Conservation (phyloP, 1,284 basidiomycete genomes). For the Ustanciosporium gigantosporum region DNA sequence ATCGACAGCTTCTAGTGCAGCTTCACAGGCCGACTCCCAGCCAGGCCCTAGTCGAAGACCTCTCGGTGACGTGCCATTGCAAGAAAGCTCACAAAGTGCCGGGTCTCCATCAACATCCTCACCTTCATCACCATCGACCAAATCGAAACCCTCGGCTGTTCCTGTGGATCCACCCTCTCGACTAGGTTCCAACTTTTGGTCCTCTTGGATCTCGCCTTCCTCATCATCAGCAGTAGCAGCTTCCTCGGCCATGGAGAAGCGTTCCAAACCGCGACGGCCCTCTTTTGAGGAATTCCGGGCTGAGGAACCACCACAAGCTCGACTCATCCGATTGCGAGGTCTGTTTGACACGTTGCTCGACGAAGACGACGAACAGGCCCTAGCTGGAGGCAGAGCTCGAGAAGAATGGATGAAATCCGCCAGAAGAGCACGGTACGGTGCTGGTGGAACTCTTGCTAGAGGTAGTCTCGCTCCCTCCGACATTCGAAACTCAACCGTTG, state of each 20-base stretch:
- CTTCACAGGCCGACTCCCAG: no score
- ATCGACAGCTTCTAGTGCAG: no score
- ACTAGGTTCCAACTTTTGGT: constrained; percentile 38
- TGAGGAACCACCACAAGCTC: constrained; percentile 59
- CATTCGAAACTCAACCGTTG: constrained; percentile 38
- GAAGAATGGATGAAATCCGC: constrained; percentile 58
- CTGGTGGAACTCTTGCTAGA: constrained; percentile 50
- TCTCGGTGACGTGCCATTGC: no score
- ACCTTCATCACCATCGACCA: no score
- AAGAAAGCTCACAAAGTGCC: no score
- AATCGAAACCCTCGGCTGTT: no score
- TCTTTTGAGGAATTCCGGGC: constrained; percentile 54
- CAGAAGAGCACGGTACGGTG: constrained; percentile 54
- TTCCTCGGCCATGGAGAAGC: constrained; percentile 42
- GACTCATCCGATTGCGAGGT: constrained; percentile 56
- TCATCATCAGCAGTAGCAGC: constrained; percentile 44
- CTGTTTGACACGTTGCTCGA: constrained; percentile 58
- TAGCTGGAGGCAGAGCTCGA: constrained; percentile 56
- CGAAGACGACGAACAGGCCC: constrained; percentile 49
- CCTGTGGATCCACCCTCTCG: constrained; percentile 17
- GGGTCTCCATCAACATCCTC: no score
- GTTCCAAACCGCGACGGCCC: constrained; percentile 26
- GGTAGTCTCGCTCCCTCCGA: constrained; percentile 46
- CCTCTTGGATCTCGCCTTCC: constrained; percentile 44
- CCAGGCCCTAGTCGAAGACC: no score